Base-by-base conservation (phyloP, 1,284 basidiomycete species). In the Chalciporus sp. region DNA sequence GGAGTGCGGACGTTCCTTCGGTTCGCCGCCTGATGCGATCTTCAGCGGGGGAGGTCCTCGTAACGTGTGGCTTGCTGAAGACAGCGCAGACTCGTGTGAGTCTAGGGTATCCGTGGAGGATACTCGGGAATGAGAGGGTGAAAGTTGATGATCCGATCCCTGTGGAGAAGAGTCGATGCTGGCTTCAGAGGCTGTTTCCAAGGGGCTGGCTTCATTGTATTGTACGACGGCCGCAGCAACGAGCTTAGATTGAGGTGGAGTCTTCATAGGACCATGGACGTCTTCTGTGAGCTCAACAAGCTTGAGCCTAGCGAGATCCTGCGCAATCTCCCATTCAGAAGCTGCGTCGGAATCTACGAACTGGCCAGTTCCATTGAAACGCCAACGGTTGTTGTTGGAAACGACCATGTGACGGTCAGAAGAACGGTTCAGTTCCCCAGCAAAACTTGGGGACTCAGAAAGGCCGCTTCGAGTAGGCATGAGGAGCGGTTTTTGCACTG, bases 111-210 rank as follows among this genome's bases (percentile, higher is more conserved):
- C 88, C 54, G 85, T 84, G 11, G 89, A 90, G 20, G 88, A 88
- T 47, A 84, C 89, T 53, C 88, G 83, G 57, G 88, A 90, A 69
- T 90, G 88, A 56, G 85, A 83, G 39, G 82, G 76, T 52, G 72
- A 78, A 61, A 84, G 79, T 53, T 78, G 77, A 68, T 85, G 81
- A 61, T 87, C 85, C 53, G 82, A 79, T 45, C 78, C 72, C 57
- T 82, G 82, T n/a, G 87, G 85, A 37, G 88, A 88, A 42, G 88
- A 89, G 61, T 83, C 84, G 46, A 83, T 72, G 67, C 87, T 90
- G 49, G 83, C 78, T 63, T 80, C 83, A 26, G 87, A 90, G 31
- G 82, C 80, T 6, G 85, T 83, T 65, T 89, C 88, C 46, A 90
- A 75, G 31, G 87, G 86, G 62, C 88, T 90, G 17, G 80, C 71